Base-by-base conservation (phyloP, 1,284 basidiomycete genomes). In the Puccinia polysora region DNA sequence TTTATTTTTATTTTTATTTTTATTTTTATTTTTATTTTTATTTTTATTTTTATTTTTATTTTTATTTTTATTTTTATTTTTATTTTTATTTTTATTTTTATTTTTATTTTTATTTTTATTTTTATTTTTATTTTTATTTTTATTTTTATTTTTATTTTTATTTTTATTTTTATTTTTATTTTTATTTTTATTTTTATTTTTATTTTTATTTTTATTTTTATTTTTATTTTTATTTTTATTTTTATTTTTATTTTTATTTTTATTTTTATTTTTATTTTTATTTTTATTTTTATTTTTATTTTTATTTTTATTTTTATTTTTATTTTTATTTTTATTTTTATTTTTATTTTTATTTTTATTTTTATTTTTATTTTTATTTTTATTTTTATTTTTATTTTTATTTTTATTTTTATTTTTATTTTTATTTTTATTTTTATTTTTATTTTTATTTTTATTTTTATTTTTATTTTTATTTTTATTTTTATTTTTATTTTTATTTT, bases 61-160 rank as follows among this genome's bases (percentile, higher is more conserved):
- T 52, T 52, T 52, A 10, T 10, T 52, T 52, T 52, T 52, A 10
- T 52, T 52, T 10, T 52, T 52, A 10, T 52, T 52, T 52, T 52
- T 10, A 10, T 52, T 52, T 52, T 52, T 52, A 10, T 10, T 52
- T 52, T 52, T 52, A 10, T 52, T 52, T 10, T 52, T 52, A 10
- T 52, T 52, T 52, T 52, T 10, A 10, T 52, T 52, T 52, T 52
- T 52, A 10, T 10, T 52, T 52, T 52, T 52, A 10, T 52, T 52
- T 10, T 52, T 52, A 10, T 52, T 52, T 52, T 52, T 10, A 10
- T 52, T 52, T 52, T 52, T 52, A 10, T 10, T 52, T 52, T 52
- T 52, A 10, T 52, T 52, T 10, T 52, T 52, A 10, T 52, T 52
- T 52, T 52, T 10, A 10, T 52, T 52, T 52, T 52, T 52, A 10